These are phyloP conservation scores for Epithemia pelagica DNA, from an alignment of 108 stramenopile species.

Conservation along the genomic window DNA sequence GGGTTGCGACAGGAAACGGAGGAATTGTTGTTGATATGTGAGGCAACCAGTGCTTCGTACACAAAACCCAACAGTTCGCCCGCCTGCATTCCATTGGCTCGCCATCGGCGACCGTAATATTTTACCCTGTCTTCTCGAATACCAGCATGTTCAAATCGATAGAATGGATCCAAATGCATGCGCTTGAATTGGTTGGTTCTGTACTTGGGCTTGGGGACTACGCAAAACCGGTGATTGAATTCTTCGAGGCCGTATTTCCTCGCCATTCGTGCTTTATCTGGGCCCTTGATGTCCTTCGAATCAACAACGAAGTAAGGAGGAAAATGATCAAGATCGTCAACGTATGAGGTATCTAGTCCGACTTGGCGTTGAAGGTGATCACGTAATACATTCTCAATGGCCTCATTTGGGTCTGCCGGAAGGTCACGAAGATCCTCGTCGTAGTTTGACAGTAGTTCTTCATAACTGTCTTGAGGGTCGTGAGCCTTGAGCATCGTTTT, in stretches of 20 bases:
- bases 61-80: background rate
- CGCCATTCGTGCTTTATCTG: background rate
- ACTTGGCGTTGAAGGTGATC: background rate
- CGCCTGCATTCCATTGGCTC: background rate
- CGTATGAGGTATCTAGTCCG: background rate
- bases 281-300: background rate
- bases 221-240: background rate
- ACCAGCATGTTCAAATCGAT: background rate
- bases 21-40: background rate
- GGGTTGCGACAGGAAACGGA: background rate
- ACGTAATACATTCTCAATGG: background rate
- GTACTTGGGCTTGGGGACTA: background rate
- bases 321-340: background rate
- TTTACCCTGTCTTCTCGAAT: background rate
- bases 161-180: background rate
- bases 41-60: background rate
- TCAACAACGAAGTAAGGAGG: background rate
- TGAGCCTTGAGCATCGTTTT: no score
- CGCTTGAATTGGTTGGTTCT: background rate
- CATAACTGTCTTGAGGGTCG: no score
- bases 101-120: background rate
- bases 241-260: background rate
- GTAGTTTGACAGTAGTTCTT: no score
- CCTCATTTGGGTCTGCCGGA: background rate
- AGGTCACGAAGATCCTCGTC: background rate